These are phyloP conservation scores for Ambrosiella cleistominuta DNA, from an alignment of 2,329 filamentous ascomycete species.

Conservation along the genomic window DNA sequence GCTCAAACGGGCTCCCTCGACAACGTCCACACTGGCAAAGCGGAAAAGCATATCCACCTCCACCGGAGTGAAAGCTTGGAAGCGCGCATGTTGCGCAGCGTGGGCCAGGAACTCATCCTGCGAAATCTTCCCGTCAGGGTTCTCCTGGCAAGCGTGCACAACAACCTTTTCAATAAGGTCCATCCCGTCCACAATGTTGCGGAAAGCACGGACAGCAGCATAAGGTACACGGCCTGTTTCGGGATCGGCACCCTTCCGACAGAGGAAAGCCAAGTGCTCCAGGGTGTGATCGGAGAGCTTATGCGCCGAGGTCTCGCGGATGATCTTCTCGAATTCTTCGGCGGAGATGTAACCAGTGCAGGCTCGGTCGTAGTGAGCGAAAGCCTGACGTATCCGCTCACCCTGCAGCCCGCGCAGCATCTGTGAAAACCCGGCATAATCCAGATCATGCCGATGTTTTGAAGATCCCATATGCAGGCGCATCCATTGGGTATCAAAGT, in stretches of 20 bases:
- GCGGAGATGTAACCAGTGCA: constrained; percentile 90
- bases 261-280: constrained; percentile 76
- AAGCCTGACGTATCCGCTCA: constrained; percentile 88
- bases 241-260: constrained; percentile 39
- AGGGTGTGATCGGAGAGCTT: constrained; percentile 95
- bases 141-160: constrained; percentile 68
- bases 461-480: constrained; percentile 81
- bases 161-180: constrained; percentile 90
- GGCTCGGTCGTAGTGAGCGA: constrained; percentile 78
- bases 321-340: constrained; percentile 91
- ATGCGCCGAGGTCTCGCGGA: constrained; percentile 78
- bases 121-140: constrained; percentile 80
- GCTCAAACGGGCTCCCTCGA: constrained; percentile 50
- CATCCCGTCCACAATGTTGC: constrained; percentile 96
- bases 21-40: constrained; percentile 83
- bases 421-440: constrained; percentile 92
- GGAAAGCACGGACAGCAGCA: constrained; percentile 91
- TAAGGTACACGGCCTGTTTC: constrained; percentile 92
- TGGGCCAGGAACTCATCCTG: constrained; percentile 88
- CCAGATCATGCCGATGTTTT: constrained; percentile 76
- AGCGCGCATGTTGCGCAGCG: constrained; percentile 76
- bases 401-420: constrained; percentile 94
- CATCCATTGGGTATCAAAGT: constrained; percentile 96
- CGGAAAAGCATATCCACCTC: constrained; percentile 98
- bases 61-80: constrained; percentile 95